Evolutionary conservation across 768 basidiomycete species (phyloP).

Genomic region (Lactarius sanguifluus): DNA sequence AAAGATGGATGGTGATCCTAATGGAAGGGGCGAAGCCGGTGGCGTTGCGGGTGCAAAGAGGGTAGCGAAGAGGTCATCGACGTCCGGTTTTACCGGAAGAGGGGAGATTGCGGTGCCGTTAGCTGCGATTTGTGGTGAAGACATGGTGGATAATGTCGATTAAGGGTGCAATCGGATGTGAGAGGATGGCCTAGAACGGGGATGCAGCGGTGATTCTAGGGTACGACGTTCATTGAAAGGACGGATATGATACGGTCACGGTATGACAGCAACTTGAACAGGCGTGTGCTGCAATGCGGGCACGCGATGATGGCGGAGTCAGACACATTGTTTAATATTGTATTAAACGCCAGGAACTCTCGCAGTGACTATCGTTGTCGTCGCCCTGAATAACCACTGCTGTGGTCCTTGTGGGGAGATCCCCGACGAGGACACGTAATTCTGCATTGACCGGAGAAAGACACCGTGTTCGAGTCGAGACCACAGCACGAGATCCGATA

Average conservation of each 20-base stretch:
- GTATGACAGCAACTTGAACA: slow-evolving; percentile 4
- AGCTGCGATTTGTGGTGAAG: slow-evolving; percentile 23
- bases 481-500: slow-evolving; percentile 25
- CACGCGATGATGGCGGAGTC: slow-evolving; percentile 27
- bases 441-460: slow-evolving; percentile 13
- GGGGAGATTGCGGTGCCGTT: background rate
- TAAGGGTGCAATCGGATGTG: background rate
- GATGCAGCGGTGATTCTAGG: slow-evolving; percentile 12
- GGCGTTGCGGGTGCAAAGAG: slow-evolving; percentile 39
- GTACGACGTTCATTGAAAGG: background rate
- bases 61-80: slow-evolving; percentile 39
- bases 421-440: slow-evolving; percentile 4
- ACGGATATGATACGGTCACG: slow-evolving; percentile 1
- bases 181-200: slow-evolving; percentile 3
- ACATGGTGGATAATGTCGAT: background rate
- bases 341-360: slow-evolving; percentile 2
- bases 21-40: slow-evolving; percentile 34
- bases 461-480: slow-evolving; percentile 20
- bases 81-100: slow-evolving; percentile 20
- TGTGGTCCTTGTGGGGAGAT: background rate
- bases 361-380: background rate
- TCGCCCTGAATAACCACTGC: background rate
- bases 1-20: slow-evolving; percentile 16
- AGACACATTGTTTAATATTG: slow-evolving; percentile 4
- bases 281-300: slow-evolving; percentile 11